Conservation (phyloP, 805 yeast species). For the Candida vaughaniae region DNA sequence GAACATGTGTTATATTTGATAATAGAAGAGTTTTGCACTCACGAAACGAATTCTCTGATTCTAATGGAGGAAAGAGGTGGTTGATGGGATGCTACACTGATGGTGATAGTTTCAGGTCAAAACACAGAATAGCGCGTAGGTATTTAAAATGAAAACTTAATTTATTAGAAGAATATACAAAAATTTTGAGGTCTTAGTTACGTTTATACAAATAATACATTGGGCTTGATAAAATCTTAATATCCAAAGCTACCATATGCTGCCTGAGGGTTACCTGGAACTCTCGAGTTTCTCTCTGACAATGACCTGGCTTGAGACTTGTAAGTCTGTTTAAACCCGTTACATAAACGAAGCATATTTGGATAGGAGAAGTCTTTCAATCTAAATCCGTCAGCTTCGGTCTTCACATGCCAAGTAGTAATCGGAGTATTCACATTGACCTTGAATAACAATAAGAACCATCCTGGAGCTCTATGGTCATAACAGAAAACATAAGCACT, state of each 20-base stretch:
- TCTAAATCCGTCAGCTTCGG: slow-evolving; percentile 83
- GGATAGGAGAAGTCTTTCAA: slow-evolving; percentile 81
- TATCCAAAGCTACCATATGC: slow-evolving; percentile 9
- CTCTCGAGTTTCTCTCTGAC: slow-evolving; percentile 11
- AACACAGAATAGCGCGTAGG: slow-evolving; percentile 35
- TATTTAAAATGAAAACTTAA: slow-evolving; percentile 1
- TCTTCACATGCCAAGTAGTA: slow-evolving; percentile 85
- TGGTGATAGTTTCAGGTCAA: slow-evolving; percentile 68
- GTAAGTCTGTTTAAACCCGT: slow-evolving; percentile 83
- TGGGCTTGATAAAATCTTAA: no score
- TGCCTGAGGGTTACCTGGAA: slow-evolving; percentile 7
- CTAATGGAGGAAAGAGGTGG: slow-evolving; percentile 59
- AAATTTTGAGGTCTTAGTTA: no score
- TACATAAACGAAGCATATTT: slow-evolving; percentile 84
- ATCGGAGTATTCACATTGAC: slow-evolving; percentile 67
- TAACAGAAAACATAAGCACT: slow-evolving; percentile 89
- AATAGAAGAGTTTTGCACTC: slow-evolving; percentile 73
- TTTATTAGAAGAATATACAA: slow-evolving; percentile 5
- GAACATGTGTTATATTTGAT: slow-evolving; percentile 65
- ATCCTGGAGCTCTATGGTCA: slow-evolving; percentile 92
- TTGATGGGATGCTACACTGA: slow-evolving; percentile 76
- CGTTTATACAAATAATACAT: neutral
- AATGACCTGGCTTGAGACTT: slow-evolving; percentile 19
- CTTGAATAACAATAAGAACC: slow-evolving; percentile 85
- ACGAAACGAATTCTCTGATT: slow-evolving; percentile 42